Evolutionary conservation across 352 stramenopile genomes (phyloP), one percentile per base, ranked within the genome.

Genomic region (Achlya hypogyna): DNA sequence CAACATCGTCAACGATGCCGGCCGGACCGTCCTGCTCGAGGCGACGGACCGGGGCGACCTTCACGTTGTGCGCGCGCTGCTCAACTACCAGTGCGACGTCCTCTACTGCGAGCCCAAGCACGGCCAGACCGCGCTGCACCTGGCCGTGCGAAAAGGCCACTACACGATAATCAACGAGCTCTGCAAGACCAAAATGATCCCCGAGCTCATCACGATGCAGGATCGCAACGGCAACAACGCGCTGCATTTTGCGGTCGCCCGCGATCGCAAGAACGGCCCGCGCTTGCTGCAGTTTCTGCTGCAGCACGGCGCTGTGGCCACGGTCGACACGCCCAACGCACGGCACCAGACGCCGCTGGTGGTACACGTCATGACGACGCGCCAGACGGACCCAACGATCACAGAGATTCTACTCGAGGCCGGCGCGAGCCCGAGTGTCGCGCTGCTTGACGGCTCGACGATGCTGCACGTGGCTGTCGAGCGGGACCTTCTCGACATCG

Each of bases 131-230:
- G 85, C 82, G 22, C 69, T 94, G 51, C 85, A 94, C 54, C 72
- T 94, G 27, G 85, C 85, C 4, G 79, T 94, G 8, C 83, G 85
- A 23, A 92, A 89, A 69, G 85, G 85, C 29, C 85, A 94, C 53
- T 92, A 92, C 67, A 75, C 84, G 65, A 91, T 91, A 43, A 81
- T 94, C 18, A 92, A 90, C 78, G 83, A 91, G 70, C 64, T 94
- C 49, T 94, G 85, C 76, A 90, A 92, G 70, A 75, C 78, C 0
- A 70, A 84, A 4, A 81, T 89, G 29, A 79, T 88, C 22, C 63
- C 74, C 2, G 71, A 87, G 23, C 71, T 94, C 31, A 77, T 94
- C 52, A 71, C 86, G 53, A 53, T 90, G 23, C 91, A 83, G 4
- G 83, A 92, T 63, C 83, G 83, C 54, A 92, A 92, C 66, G 83